Evolutionary conservation across 2,329 filamentous ascomycete genomes (phyloP).

Genomic region (Alternaria incomplexa): DNA sequence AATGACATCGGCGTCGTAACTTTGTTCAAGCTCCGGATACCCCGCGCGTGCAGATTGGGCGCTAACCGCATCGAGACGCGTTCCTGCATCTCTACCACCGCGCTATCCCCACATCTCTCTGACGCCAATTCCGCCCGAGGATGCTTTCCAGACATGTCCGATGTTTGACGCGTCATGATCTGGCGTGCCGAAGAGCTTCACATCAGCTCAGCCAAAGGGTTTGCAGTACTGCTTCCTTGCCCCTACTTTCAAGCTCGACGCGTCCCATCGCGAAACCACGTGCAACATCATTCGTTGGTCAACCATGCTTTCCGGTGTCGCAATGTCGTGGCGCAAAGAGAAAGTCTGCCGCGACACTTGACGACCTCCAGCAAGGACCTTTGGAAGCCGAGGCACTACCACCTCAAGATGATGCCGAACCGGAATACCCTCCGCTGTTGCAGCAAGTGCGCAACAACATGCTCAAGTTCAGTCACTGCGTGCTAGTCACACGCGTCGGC

Average conservation of each 20-base stretch:
- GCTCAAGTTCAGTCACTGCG: constrained; percentile 86
- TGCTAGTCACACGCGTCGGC: constrained; percentile 88
- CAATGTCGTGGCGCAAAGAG: constrained; percentile 51
- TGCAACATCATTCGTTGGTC: constrained; percentile 16
- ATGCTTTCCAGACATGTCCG: constrained; percentile 26
- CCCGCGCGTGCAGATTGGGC: constrained; percentile 24
- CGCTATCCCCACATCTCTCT: not conserved
- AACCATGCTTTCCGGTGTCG: constrained; percentile 20
- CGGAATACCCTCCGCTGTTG: constrained; percentile 83
- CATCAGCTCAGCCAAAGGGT: not conserved
- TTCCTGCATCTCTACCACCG: constrained; percentile 14
- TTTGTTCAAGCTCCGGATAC: constrained; percentile 24
- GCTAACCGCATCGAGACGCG: constrained; percentile 30
- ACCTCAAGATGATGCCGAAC: constrained; percentile 54
- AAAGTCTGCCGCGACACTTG: constrained; percentile 41
- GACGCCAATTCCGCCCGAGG: constrained; percentile 2
- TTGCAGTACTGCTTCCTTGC: not conserved
- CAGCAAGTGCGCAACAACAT: constrained; percentile 89
- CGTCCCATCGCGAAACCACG: constrained; percentile 39
- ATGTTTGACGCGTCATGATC: constrained; percentile 8
- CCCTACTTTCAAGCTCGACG: constrained; percentile 24
- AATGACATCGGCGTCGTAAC: constrained; percentile 20
- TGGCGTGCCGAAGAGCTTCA: not conserved
- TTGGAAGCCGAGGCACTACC: constrained; percentile 53
- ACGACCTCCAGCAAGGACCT: constrained; percentile 63